Evolutionary conservation across 1,284 basidiomycete species (phyloP).

Genomic region (Leccinum fallax): DNA sequence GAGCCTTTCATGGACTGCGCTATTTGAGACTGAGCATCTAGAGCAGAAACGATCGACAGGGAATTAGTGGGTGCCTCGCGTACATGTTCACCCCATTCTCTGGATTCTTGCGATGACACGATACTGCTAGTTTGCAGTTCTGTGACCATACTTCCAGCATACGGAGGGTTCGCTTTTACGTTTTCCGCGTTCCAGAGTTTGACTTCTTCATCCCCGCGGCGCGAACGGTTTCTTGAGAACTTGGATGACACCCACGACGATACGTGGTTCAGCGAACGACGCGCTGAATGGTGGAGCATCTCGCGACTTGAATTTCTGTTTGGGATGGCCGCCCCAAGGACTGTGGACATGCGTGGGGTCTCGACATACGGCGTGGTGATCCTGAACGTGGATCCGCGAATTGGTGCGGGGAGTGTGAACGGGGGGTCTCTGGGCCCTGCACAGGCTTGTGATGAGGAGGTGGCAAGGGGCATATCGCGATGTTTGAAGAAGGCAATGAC

Average conservation of each 20-base stretch:
- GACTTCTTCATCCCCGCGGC: slow-evolving; percentile 31
- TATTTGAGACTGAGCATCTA: slow-evolving; percentile 10
- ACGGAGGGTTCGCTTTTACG: slow-evolving; percentile 8
- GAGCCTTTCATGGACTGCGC: slow-evolving; percentile 12
- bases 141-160: slow-evolving; percentile 3
- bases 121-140: slow-evolving; percentile 1
- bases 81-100: slow-evolving; percentile 6
- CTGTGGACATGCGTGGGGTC: slow-evolving; percentile 28
- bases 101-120: slow-evolving; percentile 7
- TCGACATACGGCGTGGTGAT: slow-evolving; percentile 34
- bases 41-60: slow-evolving; percentile 6
- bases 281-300: slow-evolving; percentile 20
- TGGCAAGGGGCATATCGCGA: slow-evolving; percentile 7
- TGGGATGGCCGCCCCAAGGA: slow-evolving; percentile 8
- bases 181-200: slow-evolving; percentile 42
- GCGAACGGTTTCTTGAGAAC: slow-evolving; percentile 27
- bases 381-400: slow-evolving; percentile 32
- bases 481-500: slow-evolving; percentile 49
- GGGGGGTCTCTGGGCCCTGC: background rate
- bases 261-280: slow-evolving; percentile 33
- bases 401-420: slow-evolving; percentile 23
- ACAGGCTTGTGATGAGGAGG: slow-evolving; percentile 1
- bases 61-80: slow-evolving; percentile 9
- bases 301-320: slow-evolving; percentile 21
- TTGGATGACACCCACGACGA: slow-evolving; percentile 39